Conservation (phyloP, 176 grass and related monocot species). For the Carex pumila region DNA sequence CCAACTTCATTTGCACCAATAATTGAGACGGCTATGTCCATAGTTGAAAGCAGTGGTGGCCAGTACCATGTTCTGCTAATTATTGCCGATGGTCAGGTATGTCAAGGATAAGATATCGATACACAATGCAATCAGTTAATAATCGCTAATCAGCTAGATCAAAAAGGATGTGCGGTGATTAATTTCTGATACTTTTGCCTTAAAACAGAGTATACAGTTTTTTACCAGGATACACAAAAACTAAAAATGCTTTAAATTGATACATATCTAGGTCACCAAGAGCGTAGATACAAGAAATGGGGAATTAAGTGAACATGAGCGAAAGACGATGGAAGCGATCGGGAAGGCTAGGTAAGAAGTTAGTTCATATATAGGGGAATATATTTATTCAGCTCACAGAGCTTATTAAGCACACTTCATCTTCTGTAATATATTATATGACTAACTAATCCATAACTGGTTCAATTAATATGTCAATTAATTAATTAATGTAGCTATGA, state of each 20-base stretch:
- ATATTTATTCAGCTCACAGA: too few species aligned
- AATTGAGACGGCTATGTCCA: constrained; percentile 31
- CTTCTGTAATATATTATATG: too few species aligned
- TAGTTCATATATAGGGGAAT: background rate
- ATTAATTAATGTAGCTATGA: background rate
- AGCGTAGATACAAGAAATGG: constrained; percentile 19
- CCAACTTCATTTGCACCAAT: constrained; percentile 34
- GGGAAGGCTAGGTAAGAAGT: constrained; percentile 30
- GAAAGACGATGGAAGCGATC: constrained; percentile 27
- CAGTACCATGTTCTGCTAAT: constrained; percentile 35
- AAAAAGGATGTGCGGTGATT: background rate
- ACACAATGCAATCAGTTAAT: too few species aligned
- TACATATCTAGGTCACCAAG: constrained; percentile 23
- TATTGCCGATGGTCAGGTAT: constrained; percentile 20
- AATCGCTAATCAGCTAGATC: too few species aligned
- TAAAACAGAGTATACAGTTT: background rate
- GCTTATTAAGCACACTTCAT: too few species aligned
- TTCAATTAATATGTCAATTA: background rate
- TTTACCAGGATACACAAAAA: background rate
- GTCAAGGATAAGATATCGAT: background rate
- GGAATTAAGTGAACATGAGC: constrained; percentile 30
- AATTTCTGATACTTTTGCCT: background rate
- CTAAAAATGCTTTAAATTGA: background rate
- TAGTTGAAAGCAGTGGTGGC: constrained; percentile 12
- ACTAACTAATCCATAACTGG: too few species aligned